Conservation (phyloP, 75 land plant genomes). For the Selaginella tamariscina region DNA sequence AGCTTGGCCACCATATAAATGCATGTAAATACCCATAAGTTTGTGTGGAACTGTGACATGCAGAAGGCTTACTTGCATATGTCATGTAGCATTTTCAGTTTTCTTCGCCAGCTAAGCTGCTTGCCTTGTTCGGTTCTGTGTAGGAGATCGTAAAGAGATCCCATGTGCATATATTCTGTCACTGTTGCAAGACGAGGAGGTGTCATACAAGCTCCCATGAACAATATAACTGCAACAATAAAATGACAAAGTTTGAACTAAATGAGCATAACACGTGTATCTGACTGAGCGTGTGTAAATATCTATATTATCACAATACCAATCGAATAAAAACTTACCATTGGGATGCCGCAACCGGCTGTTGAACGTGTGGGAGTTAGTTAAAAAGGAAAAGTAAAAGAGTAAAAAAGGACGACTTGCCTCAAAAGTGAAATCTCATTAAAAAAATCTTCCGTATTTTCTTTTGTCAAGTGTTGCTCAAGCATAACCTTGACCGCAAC, state of each 20-base stretch:
- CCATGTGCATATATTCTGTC: slow-evolving; percentile 95
- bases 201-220: slow-evolving; percentile 89
- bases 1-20: too few relatives aligned
- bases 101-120: slow-evolving; percentile 75
- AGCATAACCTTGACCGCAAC: slow-evolving; percentile 92
- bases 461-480: slow-evolving; percentile 85
- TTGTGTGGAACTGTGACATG: too few relatives aligned
- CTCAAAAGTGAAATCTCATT: slow-evolving; percentile 82
- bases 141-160: slow-evolving; percentile 67
- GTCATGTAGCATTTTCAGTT: slow-evolving; percentile 83
- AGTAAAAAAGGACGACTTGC: slow-evolving; percentile 24
- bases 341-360: slow-evolving; percentile 96
- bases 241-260: not conserved
- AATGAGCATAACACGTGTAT: too few relatives aligned
- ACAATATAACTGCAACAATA: slow-evolving; percentile 64
- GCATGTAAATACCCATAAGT: too few relatives aligned
- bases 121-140: slow-evolving; percentile 76
- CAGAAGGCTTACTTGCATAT: too few relatives aligned
- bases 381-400: slow-evolving; percentile 14
- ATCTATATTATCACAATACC: too few relatives aligned
- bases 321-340: slow-evolving; percentile 51
- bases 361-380: slow-evolving; percentile 18
- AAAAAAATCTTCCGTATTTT: slow-evolving; percentile 93
- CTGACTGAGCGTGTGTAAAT: too few relatives aligned
- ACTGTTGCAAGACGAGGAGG: slow-evolving; percentile 91